Evolutionary conservation across 1,284 basidiomycete genomes (phyloP).

Genomic region (Schizopora paradoxa): DNA sequence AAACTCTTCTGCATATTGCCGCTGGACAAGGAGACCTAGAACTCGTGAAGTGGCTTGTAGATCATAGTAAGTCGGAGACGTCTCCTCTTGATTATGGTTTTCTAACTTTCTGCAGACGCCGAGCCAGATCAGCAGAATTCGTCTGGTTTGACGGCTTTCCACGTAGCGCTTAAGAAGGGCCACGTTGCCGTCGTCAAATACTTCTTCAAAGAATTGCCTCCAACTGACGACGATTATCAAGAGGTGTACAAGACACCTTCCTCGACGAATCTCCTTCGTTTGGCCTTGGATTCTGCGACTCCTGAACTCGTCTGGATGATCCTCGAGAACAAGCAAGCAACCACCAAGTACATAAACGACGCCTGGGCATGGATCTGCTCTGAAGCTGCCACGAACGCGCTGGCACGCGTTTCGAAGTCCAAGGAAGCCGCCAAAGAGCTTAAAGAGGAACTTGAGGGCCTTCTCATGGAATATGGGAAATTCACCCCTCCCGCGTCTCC

Average conservation of each 20-base stretch:
- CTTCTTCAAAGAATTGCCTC: slow-evolving; percentile 54
- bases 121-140: slow-evolving; percentile 64
- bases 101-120: slow-evolving; percentile 43
- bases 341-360: slow-evolving; percentile 40
- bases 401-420: too few relatives aligned
- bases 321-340: slow-evolving; percentile 51
- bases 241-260: slow-evolving; percentile 41
- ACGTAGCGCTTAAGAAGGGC: slow-evolving; percentile 53
- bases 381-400: slow-evolving; percentile 27
- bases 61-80: slow-evolving; percentile 48
- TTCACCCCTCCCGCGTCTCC: slow-evolving; percentile 44
- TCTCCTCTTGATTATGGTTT: slow-evolving; percentile 21
- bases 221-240: slow-evolving; percentile 43
- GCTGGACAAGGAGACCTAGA: slow-evolving; percentile 46
- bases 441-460: slow-evolving; percentile 44
- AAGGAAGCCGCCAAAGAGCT: slow-evolving; percentile 20
- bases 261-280: slow-evolving; percentile 40
- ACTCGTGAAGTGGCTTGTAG: slow-evolving; percentile 61
- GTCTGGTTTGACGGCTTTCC: slow-evolving; percentile 54
- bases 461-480: slow-evolving; percentile 49
- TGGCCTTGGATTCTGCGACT: slow-evolving; percentile 52
- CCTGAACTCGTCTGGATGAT: slow-evolving; percentile 60
- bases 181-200: slow-evolving; percentile 44
- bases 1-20: slow-evolving; percentile 67
- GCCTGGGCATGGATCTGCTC: slow-evolving; percentile 47